Evolutionary conservation across 1,139 yeast genomes (phyloP).

Genomic region (Candida pseudocylindracea): DNA sequence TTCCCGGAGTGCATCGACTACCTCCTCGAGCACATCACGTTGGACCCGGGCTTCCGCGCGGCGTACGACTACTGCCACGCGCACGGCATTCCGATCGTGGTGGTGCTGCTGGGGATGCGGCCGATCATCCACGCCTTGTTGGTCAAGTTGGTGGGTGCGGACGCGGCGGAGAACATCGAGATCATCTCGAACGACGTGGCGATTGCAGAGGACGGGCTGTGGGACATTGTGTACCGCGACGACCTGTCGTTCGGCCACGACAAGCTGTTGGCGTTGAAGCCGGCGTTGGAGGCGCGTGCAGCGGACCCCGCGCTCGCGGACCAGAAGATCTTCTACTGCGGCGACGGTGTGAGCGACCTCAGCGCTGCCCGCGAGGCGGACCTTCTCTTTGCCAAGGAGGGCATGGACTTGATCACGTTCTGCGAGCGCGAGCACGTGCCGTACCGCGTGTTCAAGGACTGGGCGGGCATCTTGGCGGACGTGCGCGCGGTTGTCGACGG

Average conservation of each 20-base stretch:
- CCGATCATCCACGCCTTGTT: slow-evolving; percentile 72
- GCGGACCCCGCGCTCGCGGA: slow-evolving; percentile 20
- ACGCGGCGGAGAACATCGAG: slow-evolving; percentile 50
- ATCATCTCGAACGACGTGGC: slow-evolving; percentile 67
- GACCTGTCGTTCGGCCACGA: slow-evolving; percentile 85
- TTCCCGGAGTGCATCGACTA: slow-evolving; percentile 64
- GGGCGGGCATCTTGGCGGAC: slow-evolving; percentile 43
- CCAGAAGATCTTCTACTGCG: slow-evolving; percentile 42
- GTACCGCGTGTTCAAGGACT: slow-evolving; percentile 60
- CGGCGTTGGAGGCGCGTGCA: slow-evolving; percentile 16
- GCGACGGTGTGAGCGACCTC: slow-evolving; percentile 92
- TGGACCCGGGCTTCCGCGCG: slow-evolving; percentile 79
- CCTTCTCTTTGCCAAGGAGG: slow-evolving; percentile 78
- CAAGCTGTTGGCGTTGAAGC: slow-evolving; percentile 62
- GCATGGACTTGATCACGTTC: slow-evolving; percentile 70
- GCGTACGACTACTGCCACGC: slow-evolving; percentile 63
- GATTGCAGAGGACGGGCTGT: slow-evolving; percentile 28
- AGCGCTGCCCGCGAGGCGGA: slow-evolving; percentile 93
- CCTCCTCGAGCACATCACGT: slow-evolving; percentile 32
- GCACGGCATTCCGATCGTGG: slow-evolving; percentile 53
- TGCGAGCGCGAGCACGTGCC: slow-evolving; percentile 69
- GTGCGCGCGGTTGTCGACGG: slow-evolving; percentile 4
- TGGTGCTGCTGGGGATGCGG: slow-evolving; percentile 80
- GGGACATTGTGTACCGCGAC: slow-evolving; percentile 78
- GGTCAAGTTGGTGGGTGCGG: slow-evolving; percentile 50